phyloP scores from a whole-genome alignment of 2,329 filamentous ascomycete genomes.

The Aureobasidium musti region DNA sequence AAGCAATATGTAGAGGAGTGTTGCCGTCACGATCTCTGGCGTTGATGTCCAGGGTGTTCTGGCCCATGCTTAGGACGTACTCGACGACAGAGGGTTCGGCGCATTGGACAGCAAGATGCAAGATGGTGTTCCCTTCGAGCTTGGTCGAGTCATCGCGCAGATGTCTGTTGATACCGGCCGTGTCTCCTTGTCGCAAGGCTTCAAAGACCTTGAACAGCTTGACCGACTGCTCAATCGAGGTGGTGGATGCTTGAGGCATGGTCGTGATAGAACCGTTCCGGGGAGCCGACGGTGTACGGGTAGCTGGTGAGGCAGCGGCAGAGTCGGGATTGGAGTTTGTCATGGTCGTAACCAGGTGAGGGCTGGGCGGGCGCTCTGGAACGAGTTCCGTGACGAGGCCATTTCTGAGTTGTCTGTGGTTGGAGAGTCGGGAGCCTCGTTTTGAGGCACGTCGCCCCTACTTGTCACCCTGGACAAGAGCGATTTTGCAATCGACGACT shows the following conservation, averaged over 20 bases:
- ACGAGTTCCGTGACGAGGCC: neutral
- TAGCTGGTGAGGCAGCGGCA: conserved; percentile 11
- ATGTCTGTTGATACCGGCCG: conserved; percentile 81
- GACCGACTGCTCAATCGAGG: conserved; percentile 83
- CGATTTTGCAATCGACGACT: conserved; percentile 56
- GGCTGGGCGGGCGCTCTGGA: conserved; percentile 8
- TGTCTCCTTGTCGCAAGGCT: conserved; percentile 86
- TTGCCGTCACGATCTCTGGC: conserved; percentile 91
- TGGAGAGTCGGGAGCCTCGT: neutral
- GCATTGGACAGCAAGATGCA: conserved; percentile 94
- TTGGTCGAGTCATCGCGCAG: conserved; percentile 59
- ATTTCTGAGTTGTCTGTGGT: conserved; percentile 8
- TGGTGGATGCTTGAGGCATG: conserved; percentile 32
- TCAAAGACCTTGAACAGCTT: conserved; percentile 94
- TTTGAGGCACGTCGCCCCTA: conserved; percentile 45
- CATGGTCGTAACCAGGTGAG: conserved; percentile 43
- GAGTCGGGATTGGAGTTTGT: conserved; percentile 34
- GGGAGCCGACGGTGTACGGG: conserved; percentile 28
- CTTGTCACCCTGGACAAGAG: conserved; percentile 56
- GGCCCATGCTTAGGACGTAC: conserved; percentile 74
- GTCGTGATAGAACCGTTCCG: conserved; percentile 38
- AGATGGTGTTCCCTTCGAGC: conserved; percentile 80
- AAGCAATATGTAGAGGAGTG: conserved; percentile 85
- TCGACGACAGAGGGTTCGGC: conserved; percentile 91
- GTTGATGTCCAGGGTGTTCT: conserved; percentile 70